Base-by-base conservation (phyloP, 2,329 filamentous ascomycete species). In the Aspergillus costaricaensis region DNA sequence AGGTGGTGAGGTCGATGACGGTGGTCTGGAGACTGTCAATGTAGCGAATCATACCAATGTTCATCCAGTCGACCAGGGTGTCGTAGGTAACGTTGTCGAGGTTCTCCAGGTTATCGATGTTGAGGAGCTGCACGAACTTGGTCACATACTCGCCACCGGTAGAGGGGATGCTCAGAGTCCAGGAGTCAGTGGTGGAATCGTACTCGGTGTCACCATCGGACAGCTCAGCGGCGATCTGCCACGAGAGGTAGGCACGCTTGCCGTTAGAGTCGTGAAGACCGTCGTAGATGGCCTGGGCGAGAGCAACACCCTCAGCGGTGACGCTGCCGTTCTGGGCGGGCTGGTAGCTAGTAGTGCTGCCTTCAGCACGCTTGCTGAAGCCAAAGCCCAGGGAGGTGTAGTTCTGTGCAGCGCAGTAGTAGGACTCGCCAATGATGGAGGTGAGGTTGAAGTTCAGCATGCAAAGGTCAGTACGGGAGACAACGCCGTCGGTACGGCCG, bases 41-140 rank as follows among this genome's bases (percentile, higher is more conserved):
- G 70, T 83, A 87, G 41, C 75, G 76, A 50, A 80, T 67, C 76
- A 80, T 77, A 5, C 79, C 83, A 5, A 70, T 75, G 41, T 76
- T 70, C 76, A 86, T 86, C 82, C 82, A 86, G 15, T 78, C 76
- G n/a, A 78, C 76, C 5, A 86, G 76, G 0, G 81, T 85, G 67
- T 86, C 83, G 70, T 85, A 86, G 17, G 83, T 85, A 25, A 86
- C 79, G 58, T 74, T 72, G 63, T 80, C 70, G 4, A 85, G 74
- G 41, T 72, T 69, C 5, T 73, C 67, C n/a, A 83, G 73, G 66
- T 79, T 82, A 59, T 68, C 65, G 25, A 72, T 53, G 36, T 73
- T 55, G 0, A 72, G 62, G 2, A 73, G 67, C 60, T 74, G 55
- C 7, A 74, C 62, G 60, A 70, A 70, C 54, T 69, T 73, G 50